Conservation (phyloP, 2,329 filamentous ascomycete genomes). For the Aspergillus awamori region DNA sequence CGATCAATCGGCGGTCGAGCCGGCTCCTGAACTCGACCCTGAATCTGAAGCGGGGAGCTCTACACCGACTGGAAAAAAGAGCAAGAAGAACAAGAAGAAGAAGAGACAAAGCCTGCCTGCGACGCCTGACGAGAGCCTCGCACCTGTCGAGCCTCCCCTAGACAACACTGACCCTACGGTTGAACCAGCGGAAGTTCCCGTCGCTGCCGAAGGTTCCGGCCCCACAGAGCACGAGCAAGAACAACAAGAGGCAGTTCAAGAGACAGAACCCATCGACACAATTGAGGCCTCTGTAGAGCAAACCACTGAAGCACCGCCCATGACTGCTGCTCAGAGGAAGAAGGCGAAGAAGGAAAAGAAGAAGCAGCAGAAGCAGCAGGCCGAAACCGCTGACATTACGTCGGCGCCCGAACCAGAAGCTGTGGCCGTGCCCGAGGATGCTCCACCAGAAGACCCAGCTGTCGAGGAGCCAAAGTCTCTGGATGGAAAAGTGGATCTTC, state of each 20-base stretch:
- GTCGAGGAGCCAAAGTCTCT: constrained; percentile 2
- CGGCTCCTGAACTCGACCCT: constrained; percentile 17
- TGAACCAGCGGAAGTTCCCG: constrained; percentile 3
- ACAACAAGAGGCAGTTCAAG: constrained; percentile 13
- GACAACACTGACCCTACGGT: not conserved
- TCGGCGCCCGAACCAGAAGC: not conserved
- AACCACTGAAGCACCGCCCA: constrained; percentile 11
- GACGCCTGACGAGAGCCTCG: constrained; percentile 7
- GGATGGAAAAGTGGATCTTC: not conserved
- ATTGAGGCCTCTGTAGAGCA: constrained; percentile 10
- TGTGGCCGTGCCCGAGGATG: not conserved
- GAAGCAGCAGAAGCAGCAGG: constrained; percentile 19
- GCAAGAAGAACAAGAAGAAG: constrained; percentile 26
- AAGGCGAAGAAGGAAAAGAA: constrained; percentile 34
- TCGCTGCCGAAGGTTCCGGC: not conserved
- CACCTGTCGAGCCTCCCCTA: constrained; percentile 1
- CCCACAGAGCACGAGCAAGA: constrained; percentile 1
- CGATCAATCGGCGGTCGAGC: constrained; percentile 15
- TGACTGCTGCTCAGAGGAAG: constrained; percentile 29
- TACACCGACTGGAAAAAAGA: constrained; percentile 21
- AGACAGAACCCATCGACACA: constrained; percentile 5
- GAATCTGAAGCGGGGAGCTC: constrained; percentile 2
- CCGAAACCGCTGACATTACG: not conserved
- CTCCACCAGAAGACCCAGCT: not conserved
- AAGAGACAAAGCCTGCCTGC: constrained; percentile 20